These are phyloP conservation scores for Phytophthora constricta DNA, from an alignment of 352 stramenopile species.

Conservation along the genomic window DNA sequence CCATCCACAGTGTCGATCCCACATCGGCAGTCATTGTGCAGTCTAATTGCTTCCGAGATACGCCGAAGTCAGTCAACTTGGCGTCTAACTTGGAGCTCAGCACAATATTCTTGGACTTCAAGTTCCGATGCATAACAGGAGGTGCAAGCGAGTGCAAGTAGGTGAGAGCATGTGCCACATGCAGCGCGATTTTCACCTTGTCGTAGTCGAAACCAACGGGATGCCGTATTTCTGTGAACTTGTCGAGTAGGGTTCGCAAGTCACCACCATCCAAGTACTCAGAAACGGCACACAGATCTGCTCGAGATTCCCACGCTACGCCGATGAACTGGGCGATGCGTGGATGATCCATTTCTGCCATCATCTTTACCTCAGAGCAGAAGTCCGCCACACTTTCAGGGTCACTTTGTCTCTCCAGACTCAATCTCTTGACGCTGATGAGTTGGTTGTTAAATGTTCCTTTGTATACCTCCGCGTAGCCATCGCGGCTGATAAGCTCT, in stretches of 20 bases:
- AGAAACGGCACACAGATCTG: conserved; percentile 39
- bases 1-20: conserved; percentile 46
- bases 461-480: conserved; percentile 44
- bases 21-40: conserved; percentile 45
- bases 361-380: conserved; percentile 24
- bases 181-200: conserved; percentile 39
- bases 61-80: conserved; percentile 54
- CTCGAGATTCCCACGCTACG: conserved; percentile 44
- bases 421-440: conserved; percentile 40
- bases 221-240: conserved; percentile 22
- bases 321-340: conserved; percentile 42
- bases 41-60: conserved; percentile 34
- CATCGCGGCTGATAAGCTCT: conserved; percentile 37
- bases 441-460: conserved; percentile 33
- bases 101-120: conserved; percentile 49
- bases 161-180: conserved; percentile 37
- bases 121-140: conserved; percentile 44
- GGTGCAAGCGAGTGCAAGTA: conserved; percentile 43
- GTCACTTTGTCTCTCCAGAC: conserved; percentile 22
- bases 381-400: conserved; percentile 19
- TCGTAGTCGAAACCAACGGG: conserved; percentile 37
- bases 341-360: conserved; percentile 32
- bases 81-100: conserved; percentile 35
- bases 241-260: conserved; percentile 13
- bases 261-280: conserved; percentile 41